Evolutionary conservation across 2,329 filamentous ascomycete species (phyloP), one percentile per base, ranked within the genome.

Genomic region (Grosmannia clavigera): DNA sequence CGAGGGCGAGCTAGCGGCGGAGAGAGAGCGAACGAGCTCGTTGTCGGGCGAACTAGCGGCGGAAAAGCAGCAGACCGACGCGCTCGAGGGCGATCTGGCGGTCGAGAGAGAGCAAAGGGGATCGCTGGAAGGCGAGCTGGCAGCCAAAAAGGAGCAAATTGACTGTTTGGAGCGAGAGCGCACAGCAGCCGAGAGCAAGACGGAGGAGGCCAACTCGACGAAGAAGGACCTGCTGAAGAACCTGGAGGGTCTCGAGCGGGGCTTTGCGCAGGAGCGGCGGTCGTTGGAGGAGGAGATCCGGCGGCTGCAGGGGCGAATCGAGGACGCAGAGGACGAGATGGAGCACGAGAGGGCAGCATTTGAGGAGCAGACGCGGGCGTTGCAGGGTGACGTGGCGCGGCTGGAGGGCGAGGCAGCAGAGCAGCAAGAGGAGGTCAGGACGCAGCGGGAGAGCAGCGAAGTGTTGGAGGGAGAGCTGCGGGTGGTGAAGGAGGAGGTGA

Each of bases 201-300:
- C 96, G 63, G 84, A 94, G 64, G 92, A 97, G 71, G 89, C 84
- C 6, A 90, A 94, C 66, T 92, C 90, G 3, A 96, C 88, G 1
- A 99, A 99, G 72, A 88, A 88, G 66, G 94, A 97, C 71, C 82
- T 99, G 11, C 84, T 99, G 73, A 87, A 90, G 65, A 99, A 99
- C 68, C 90, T 99, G 75, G 91, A 97, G 69, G 87, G 92, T 14
- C 82, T 95, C 65, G 90, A 96, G 72, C 84, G 84, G 31, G 94
- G 97, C 68, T 96, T 96, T 66, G 79, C 88, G 43, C 84, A 86
- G 57, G 92, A 97, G 71, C 84, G 94, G 48, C 90, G 88, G 67
- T 87, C 85, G 11, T 77, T 97, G 0, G 89, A 96, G 66, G 79
- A 83, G 19, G 92, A 97, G 69, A 85, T 94, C 61, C 86, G 85